These are phyloP conservation scores for Tetrahymena borealis DNA, from an alignment of 73 alveolate genomes.

Conservation along the genomic window DNA sequence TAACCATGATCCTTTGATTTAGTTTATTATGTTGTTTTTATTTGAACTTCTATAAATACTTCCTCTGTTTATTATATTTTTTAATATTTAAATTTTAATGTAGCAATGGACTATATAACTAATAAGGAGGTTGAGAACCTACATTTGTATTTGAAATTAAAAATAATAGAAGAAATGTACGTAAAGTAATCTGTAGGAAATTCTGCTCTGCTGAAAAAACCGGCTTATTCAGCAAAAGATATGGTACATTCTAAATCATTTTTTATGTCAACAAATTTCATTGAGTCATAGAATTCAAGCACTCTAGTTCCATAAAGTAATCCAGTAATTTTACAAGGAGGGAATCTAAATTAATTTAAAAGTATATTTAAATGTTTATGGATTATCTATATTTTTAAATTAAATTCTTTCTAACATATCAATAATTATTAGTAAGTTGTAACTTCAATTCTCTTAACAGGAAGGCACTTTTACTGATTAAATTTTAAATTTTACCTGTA, in stretches of 20 bases:
- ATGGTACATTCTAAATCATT: constrained; percentile 21
- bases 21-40: not conserved
- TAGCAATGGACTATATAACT: too few relatives aligned
- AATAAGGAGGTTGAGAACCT: too few relatives aligned
- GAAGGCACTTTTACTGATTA: too few relatives aligned
- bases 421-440: too few relatives aligned
- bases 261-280: constrained; percentile 34
- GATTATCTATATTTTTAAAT: too few relatives aligned
- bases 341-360: constrained; percentile 20
- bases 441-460: too few relatives aligned
- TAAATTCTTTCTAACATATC: too few relatives aligned
- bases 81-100: too few relatives aligned
- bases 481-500: constrained; percentile 8
- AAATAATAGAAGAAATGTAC: not conserved
- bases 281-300: constrained; percentile 18
- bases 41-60: not conserved
- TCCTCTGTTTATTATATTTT: constrained; percentile 20
- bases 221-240: constrained; percentile 30
- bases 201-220: constrained; percentile 30
- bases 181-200: constrained; percentile 39
- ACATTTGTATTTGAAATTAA: not conserved
- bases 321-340: constrained; percentile 32
- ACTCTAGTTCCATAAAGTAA: constrained; percentile 30
- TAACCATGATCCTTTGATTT: constrained; percentile 51
- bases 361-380: too few relatives aligned